A percentile compares a stretch with the other conserved stretches of the same genome.
Conservation (phyloP, 805 yeast species). For the Candida hungchunana region DNA sequence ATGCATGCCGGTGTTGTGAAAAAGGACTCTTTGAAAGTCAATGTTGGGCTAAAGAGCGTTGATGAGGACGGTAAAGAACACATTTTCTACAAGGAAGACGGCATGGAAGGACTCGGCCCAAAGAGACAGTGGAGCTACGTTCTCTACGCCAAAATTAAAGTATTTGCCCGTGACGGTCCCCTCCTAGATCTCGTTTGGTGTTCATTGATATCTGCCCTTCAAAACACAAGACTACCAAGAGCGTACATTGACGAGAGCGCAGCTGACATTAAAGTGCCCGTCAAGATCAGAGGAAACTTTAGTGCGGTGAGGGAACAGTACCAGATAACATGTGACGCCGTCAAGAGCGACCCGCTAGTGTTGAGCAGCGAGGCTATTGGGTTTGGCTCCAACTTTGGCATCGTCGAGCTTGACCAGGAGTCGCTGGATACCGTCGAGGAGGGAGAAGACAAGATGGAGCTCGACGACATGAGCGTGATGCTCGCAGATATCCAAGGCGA, state of each 20-base stretch:
- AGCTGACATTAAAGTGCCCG: conserved; percentile 46
- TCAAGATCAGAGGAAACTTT: conserved; percentile 47
- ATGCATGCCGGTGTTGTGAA: conserved; percentile 52
- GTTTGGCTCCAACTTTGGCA: conserved; percentile 52
- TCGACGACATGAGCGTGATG: conserved; percentile 35
- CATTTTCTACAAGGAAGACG: conserved; percentile 46
- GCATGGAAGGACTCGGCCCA: conserved; percentile 35
- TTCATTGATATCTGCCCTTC: conserved; percentile 59
- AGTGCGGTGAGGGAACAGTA: conserved; percentile 44
- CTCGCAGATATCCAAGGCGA: conserved; percentile 81
- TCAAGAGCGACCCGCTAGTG: conserved; percentile 33
- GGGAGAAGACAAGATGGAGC: conserved; percentile 33
- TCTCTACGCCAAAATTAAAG: conserved; percentile 67
- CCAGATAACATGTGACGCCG: conserved; percentile 54
- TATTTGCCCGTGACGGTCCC: conserved; percentile 80
- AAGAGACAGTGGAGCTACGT: conserved; percentile 50
- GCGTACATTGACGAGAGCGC: conserved; percentile 64
- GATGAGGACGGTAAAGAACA: conserved; percentile 45
- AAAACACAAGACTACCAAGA: conserved; percentile 57
- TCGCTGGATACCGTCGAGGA: conserved; percentile 27
- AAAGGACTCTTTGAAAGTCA: conserved; percentile 50
- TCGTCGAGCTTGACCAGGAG: conserved; percentile 41
- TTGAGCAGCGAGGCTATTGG: conserved; percentile 38
- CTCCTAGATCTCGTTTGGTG: conserved; percentile 72
- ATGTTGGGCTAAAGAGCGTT: conserved; percentile 46